Evolutionary conservation across 2,329 filamentous ascomycete genomes (phyloP).

Genomic region (Aspergillus sp.): DNA sequence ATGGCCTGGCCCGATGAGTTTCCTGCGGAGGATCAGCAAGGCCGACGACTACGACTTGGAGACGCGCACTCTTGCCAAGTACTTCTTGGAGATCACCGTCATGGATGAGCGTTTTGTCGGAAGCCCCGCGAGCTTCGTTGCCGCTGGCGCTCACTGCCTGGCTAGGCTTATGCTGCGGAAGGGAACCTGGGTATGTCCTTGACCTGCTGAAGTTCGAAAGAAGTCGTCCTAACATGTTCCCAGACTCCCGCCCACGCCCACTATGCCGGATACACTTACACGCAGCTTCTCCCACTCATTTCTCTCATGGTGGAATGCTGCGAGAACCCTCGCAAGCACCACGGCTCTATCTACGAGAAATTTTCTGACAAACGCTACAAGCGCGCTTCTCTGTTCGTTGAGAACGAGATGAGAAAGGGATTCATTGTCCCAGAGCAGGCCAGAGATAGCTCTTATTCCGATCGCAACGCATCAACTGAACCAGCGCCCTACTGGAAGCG

Average conservation of each 20-base stretch:
- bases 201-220: slow-evolving; percentile 3
- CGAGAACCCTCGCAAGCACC: slow-evolving; percentile 76
- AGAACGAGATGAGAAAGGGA: slow-evolving; percentile 67
- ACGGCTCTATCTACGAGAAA: slow-evolving; percentile 86
- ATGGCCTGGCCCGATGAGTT: slow-evolving; percentile 99
- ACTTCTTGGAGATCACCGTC: slow-evolving; percentile 93
- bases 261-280: slow-evolving; percentile 90
- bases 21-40: slow-evolving; percentile 94
- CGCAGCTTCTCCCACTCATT: slow-evolving; percentile 77
- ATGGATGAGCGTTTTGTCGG: slow-evolving; percentile 98
- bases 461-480: slow-evolving; percentile 18
- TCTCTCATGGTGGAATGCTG: slow-evolving; percentile 84
- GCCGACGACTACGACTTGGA: slow-evolving; percentile 97
- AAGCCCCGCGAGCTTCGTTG: slow-evolving; percentile 83
- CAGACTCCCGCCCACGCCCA: slow-evolving; percentile 81
- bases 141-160: slow-evolving; percentile 89
- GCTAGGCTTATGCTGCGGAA: slow-evolving; percentile 86
- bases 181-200: slow-evolving; percentile 80
- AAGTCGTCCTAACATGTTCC: slow-evolving; percentile 21
- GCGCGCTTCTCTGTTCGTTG: slow-evolving; percentile 76
- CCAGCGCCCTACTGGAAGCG: slow-evolving; percentile 23
- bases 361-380: slow-evolving; percentile 88
- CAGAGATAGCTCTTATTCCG: slow-evolving; percentile 18
- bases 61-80: slow-evolving; percentile 92
- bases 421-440: slow-evolving; percentile 53